Conservation (phyloP, 2,329 filamentous ascomycete species). For the Leptodontidium sp. region DNA sequence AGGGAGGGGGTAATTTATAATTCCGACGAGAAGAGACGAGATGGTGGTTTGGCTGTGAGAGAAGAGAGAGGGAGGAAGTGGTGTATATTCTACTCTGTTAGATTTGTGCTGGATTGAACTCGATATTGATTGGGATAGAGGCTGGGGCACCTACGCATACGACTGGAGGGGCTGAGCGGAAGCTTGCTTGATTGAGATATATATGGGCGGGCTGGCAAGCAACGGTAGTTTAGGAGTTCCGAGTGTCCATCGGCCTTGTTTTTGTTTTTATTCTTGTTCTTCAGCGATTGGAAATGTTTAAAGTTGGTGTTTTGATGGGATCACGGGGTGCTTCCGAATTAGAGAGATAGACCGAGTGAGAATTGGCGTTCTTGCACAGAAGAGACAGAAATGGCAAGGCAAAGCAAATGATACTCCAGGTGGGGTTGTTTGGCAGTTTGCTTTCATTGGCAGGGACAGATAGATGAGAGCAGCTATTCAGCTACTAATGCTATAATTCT, state of each 20-base stretch:
- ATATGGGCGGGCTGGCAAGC: background rate
- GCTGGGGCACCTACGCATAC: background rate
- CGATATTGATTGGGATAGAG: background rate
- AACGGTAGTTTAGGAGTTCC: conserved; percentile 15
- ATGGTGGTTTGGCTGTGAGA: too few relatives aligned
- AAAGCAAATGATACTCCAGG: background rate
- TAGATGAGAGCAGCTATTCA: conserved; percentile 6
- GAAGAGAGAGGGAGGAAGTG: background rate
- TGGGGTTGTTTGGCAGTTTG: background rate
- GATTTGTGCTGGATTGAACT: conserved; percentile 13
- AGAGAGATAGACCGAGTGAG: conserved; percentile 2
- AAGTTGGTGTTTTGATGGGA: background rate
- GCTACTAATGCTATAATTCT: conserved; percentile 51
- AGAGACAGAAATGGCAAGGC: background rate
- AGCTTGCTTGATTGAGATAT: conserved; percentile 11
- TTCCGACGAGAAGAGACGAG: background rate
- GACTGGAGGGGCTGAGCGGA: background rate
- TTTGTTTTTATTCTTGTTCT: background rate
- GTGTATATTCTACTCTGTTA: conserved; percentile 12
- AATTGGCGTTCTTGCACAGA: background rate
- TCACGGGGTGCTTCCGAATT: background rate
- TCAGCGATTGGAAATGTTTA: background rate
- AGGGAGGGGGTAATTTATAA: background rate
- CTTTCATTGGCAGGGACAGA: background rate
- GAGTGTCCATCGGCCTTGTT: background rate